These are phyloP conservation scores for Candida montana DNA, from an alignment of 805 yeast genomes.

Conservation along the genomic window DNA sequence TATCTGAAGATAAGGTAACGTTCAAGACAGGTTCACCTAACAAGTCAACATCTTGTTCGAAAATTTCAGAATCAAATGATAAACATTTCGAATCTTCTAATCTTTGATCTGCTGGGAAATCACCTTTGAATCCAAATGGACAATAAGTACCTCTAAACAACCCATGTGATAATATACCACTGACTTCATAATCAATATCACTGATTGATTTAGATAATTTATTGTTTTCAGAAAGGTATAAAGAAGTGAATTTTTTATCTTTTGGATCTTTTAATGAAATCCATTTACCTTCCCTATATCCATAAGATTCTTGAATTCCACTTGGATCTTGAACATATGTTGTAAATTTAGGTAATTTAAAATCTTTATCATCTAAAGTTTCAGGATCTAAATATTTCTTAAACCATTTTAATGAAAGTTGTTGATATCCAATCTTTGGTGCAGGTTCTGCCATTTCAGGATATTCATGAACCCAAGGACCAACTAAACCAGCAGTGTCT, in stretches of 20 bases:
- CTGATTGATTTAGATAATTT: slow-evolving; percentile 1
- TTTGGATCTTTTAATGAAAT: slow-evolving; percentile 24
- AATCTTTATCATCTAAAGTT: slow-evolving; percentile 17
- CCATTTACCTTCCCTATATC: slow-evolving; percentile 36
- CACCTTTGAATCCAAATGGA: slow-evolving; percentile 43
- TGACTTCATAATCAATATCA: slow-evolving; percentile 16
- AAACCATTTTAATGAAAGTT: slow-evolving; percentile 38
- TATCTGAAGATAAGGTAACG: slow-evolving; percentile 31
- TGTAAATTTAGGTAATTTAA: slow-evolving; percentile 31
- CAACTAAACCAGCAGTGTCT: slow-evolving; percentile 31
- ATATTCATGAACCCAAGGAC: slow-evolving; percentile 47
- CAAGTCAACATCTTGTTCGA: slow-evolving; percentile 24
- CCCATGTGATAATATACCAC: slow-evolving; percentile 37
- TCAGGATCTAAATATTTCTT: slow-evolving; percentile 31
- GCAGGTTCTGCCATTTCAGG: slow-evolving; percentile 44
- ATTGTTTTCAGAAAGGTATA: slow-evolving; percentile 14
- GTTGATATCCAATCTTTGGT: slow-evolving; percentile 40
- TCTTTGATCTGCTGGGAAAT: slow-evolving; percentile 41
- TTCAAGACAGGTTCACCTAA: slow-evolving; percentile 35
- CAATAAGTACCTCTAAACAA: slow-evolving; percentile 40
- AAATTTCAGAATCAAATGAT: slow-evolving; percentile 29
- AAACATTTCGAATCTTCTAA: slow-evolving; percentile 37
- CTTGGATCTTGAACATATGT: slow-evolving; percentile 41
- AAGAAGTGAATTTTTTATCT: slow-evolving; percentile 12
- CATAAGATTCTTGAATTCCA: slow-evolving; percentile 33